These are phyloP conservation scores for Penicillium freii DNA, from an alignment of 2,329 filamentous ascomycete species.

Conservation along the genomic window DNA sequence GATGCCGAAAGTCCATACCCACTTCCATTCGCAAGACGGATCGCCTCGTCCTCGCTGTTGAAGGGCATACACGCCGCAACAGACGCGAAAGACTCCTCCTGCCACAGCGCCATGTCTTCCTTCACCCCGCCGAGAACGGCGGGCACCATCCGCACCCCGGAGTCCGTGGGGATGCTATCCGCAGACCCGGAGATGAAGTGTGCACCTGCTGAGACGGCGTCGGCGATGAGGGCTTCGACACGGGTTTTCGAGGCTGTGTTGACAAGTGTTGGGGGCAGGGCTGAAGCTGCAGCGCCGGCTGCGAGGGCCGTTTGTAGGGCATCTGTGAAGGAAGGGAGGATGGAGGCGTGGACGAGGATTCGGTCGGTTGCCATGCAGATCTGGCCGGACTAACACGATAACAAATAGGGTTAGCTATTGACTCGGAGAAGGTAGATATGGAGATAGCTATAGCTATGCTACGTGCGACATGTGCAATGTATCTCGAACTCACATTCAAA, in stretches of 20 bases:
- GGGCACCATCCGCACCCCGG: conserved; percentile 55
- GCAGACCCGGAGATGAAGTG: conserved; percentile 31
- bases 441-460: neutral
- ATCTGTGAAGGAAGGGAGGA: conserved; percentile 53
- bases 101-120: conserved; percentile 69
- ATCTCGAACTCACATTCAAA: conserved; percentile 29
- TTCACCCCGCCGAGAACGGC: conserved; percentile 65
- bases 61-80: conserved; percentile 66
- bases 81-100: conserved; percentile 73
- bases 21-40: conserved; percentile 72
- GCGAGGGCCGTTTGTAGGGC: conserved; percentile 46
- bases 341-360: conserved; percentile 59
- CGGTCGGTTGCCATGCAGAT: conserved; percentile 82
- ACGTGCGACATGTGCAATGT: neutral
- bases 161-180: conserved; percentile 10
- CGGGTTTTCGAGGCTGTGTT: conserved; percentile 46
- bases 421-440: too few relatives aligned
- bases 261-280: conserved; percentile 43
- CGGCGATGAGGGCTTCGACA: conserved; percentile 34
- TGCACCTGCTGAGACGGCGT: conserved; percentile 32
- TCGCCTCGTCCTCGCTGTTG: conserved; percentile 60
- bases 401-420: neutral
- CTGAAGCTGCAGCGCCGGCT: conserved; percentile 33
- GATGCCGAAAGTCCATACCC: conserved; percentile 70
- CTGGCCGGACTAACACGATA: conserved; percentile 61